Conservation (phyloP, 768 basidiomycete genomes). For the Mycena rosella region DNA sequence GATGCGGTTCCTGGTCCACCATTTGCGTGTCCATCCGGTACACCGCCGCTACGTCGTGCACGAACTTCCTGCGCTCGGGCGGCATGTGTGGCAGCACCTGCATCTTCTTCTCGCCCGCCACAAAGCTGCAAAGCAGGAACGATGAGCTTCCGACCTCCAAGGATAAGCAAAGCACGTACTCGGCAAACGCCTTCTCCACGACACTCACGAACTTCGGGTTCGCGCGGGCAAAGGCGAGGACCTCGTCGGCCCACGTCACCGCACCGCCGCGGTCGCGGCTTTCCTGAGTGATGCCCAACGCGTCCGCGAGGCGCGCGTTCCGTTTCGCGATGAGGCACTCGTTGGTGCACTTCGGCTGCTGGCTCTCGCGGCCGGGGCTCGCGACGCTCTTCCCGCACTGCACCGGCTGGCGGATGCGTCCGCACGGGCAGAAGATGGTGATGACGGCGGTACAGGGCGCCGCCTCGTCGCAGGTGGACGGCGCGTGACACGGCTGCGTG, state of each 20-base stretch:
- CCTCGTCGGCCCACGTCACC: conserved; percentile 71
- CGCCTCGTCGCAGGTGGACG: conserved; percentile 84
- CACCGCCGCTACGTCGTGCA: conserved; percentile 80
- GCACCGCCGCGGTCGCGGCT: conserved; percentile 49
- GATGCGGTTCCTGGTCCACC: conserved; percentile 92
- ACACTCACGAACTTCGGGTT: conserved; percentile 76
- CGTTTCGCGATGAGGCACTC: conserved; percentile 90
- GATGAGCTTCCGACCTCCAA: conserved; percentile 22
- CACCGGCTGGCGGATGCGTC: conserved; percentile 79
- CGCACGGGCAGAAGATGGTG: conserved; percentile 84
- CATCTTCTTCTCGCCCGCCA: conserved; percentile 72
- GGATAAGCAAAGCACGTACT: conserved; percentile 63
- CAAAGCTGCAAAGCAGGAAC: conserved; percentile 61
- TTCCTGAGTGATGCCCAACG: conserved; percentile 84
- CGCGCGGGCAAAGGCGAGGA: conserved; percentile 69
- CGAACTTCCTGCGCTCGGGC: conserved; percentile 83
- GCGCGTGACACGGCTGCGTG: conserved; percentile 87
- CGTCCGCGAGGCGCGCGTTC: conserved; percentile 90
- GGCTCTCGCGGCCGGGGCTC: conserved; percentile 58
- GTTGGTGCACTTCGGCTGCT: conserved; percentile 78
- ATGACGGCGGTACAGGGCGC: conserved; percentile 80
- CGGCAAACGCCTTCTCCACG: conserved; percentile 86
- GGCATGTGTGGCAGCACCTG: conserved; percentile 89
- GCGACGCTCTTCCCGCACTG: conserved; percentile 74
- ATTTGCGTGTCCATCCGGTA: conserved; percentile 90